Base-by-base conservation (phyloP, 148 eudicot genomes). In the Cornus kousa region DNA sequence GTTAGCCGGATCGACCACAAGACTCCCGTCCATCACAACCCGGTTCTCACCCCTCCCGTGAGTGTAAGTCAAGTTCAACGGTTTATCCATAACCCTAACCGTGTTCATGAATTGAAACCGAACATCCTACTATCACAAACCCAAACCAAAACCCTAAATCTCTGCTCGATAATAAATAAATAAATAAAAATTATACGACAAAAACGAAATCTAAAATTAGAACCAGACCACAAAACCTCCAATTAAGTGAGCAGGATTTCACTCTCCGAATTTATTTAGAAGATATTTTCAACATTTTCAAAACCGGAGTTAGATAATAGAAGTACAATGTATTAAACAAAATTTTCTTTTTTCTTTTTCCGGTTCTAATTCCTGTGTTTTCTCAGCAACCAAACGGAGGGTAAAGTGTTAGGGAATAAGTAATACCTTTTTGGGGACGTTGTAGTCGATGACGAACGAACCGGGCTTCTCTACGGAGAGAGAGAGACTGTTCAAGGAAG, bases 401-500 rank as follows among this genome's bases (percentile, higher is more conserved):
- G 64, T 57, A 16, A 48, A 48, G 7, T 53, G 4, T 53, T 62
- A n/a, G 9, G 66, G 31, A 20, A 46, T 43, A 0, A 20, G 24
- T 31, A 40, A 4, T 24, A 88, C 93, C 87, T 89, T 76, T 43
- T 81, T 84, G 70, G 89, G 90, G 72, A 89, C 81, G 74, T 85
- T 72, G 74, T 83, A 89, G 78, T 91, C 90, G 79, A 91, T 39
- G 75, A 71, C 46, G 74, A 89, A 91, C 31, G 90, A 84, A 60
- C 83, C 86, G 7, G 93, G 95, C 72, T 91, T 91, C 70, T 87
- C 91, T 53, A 89, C 68, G 40, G 89, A 82, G 68, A 91, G 77
- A 35, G 82, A 74, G 48, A 87, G 87, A 80, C 84, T 87, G 39
- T 76, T 78, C 11, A 91, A 69, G 77, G 77, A 71, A 57, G 88